Evolutionary conservation across 2,329 filamentous ascomycete genomes (phyloP), one percentile per base, ranked within the genome.

Genomic region (Alternaria dauci): DNA sequence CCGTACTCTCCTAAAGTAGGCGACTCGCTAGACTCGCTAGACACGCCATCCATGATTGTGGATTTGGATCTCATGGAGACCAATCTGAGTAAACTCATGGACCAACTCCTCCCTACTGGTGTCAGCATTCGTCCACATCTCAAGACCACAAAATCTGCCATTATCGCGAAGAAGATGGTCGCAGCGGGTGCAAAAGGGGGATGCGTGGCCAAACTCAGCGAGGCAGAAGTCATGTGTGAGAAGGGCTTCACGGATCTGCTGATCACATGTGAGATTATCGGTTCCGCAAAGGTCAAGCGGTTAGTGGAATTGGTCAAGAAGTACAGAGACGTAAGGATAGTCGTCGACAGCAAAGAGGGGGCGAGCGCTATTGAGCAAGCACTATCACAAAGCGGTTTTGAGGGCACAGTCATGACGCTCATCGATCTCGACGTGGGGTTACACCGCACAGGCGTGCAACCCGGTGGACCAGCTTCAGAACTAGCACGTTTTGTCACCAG

Each of bases 11-110:
- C 82, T 11, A 72, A 79, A 62, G 64, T 82, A 46, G 83, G 83
- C 55, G 80, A 83, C 62, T 59, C 61, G 12, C 61, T 85, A 67
- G 72, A 75, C 4, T 70, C 69, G 58, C 82, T 86, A 43, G 85
- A 86, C 67, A 86, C 85, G 0, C 85, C 84, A 1, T 85, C 83
- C 53, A 86, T 86, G 83, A 80, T 86, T 44, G 84, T 85, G 46
- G 81, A 86, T 52, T 79, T 86, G 9, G 79, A 83, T 57, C 71
- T 83, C 4, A 84, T 85, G 81, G 83, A 86, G 59, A 63, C 73
- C 63, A 86, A 86, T 70, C 82, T 86, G 63, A 62, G 75, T 11
- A 83, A 81, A 34, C 77, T 86, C 11, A 80, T 85, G 71, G 67
- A 69, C 12, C 75, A 72, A 8, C 80, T 86, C 0, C 74, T 83